phyloP scores from a whole-genome alignment of 169 alveolate genomes.

The Cryptosporidium parvum region DNA sequence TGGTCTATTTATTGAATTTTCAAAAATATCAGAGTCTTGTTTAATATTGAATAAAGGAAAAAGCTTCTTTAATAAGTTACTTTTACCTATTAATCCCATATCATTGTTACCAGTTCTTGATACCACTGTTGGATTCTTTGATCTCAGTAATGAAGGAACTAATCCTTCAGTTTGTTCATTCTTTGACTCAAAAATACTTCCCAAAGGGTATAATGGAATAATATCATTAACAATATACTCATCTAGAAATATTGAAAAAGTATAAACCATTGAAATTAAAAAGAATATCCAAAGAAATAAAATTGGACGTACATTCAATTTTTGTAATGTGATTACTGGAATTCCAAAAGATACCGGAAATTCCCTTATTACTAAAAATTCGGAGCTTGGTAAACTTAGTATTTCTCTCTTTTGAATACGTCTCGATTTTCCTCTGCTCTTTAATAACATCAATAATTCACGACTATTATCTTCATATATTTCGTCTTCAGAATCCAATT shows the following conservation, averaged over 20 bases:
- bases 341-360: constrained; percentile 54
- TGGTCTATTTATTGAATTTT: neutral
- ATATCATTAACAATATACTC: constrained; percentile 50
- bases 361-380: constrained; percentile 15
- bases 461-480: neutral
- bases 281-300: constrained; percentile 29
- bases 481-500: constrained; percentile 27
- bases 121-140: constrained; percentile 10
- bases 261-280: neutral
- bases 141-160: constrained; percentile 27
- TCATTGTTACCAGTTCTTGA: neutral
- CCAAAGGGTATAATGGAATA: constrained; percentile 33
- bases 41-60: constrained; percentile 8
- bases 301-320: constrained; percentile 35
- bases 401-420: neutral
- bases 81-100: neutral
- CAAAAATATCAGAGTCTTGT: neutral
- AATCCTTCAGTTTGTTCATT: neutral
- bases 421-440: neutral
- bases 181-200: neutral
- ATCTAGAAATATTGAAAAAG: constrained; percentile 1
- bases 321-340: constrained; percentile 35
- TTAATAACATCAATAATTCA: constrained; percentile 18
- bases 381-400: constrained; percentile 48
- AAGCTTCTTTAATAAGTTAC: neutral